Percentiles rank a stretch among this genome's conserved stretches.
phyloP scores from a whole-genome alignment of 257 asterid species.

The Forsythia suspensa region DNA sequence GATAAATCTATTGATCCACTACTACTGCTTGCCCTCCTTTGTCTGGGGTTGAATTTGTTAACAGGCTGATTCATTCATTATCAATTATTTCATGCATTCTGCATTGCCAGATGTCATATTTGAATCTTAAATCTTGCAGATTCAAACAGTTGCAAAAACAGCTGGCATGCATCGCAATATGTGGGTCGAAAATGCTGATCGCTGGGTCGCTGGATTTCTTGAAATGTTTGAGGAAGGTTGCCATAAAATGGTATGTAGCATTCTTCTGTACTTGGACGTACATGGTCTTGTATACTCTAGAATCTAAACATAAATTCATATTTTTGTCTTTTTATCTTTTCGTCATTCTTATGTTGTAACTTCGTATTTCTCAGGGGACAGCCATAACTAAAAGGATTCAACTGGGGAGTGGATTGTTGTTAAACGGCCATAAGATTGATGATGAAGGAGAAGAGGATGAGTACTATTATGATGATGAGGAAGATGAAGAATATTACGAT shows the following conservation, averaged over 20 bases:
- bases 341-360: neutral
- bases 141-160: slow-evolving; percentile 50
- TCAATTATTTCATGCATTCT: neutral
- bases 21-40: no score
- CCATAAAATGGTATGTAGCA: neutral
- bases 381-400: slow-evolving; percentile 25
- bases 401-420: slow-evolving; percentile 12
- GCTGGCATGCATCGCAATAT: slow-evolving; percentile 44
- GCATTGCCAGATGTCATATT: neutral
- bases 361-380: slow-evolving; percentile 22
- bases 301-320: neutral
- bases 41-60: neutral
- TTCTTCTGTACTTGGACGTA: neutral
- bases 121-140: slow-evolving; percentile 30
- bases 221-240: slow-evolving; percentile 61
- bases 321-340: neutral
- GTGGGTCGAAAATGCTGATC: slow-evolving; percentile 68
- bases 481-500: slow-evolving; percentile 21
- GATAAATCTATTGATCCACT: neutral
- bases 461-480: slow-evolving; percentile 20
- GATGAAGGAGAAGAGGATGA: slow-evolving; percentile 30
- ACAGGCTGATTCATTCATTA: neutral
- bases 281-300: neutral
- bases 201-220: slow-evolving; percentile 63
- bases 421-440: slow-evolving; percentile 17